Conservation (phyloP, 257 asterid genomes). For the Mentha longifolia region DNA sequence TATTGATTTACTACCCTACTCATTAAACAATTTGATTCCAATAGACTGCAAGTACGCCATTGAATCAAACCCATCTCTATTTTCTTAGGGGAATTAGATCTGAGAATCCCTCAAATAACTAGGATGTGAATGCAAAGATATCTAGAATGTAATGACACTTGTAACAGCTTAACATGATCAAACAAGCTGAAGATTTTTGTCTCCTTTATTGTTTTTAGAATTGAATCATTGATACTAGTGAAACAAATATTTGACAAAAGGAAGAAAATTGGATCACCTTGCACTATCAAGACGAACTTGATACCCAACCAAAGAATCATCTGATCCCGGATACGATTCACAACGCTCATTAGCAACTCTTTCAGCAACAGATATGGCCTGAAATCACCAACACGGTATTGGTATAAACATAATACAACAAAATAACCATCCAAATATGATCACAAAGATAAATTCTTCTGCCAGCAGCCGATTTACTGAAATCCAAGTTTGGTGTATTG, state of each 20-base stretch:
- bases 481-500: too few species aligned
- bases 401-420: too few species aligned
- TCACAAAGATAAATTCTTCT: too few species aligned
- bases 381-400: slow-evolving; percentile 28
- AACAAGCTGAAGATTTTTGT: slow-evolving; percentile 30
- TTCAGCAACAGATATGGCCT: slow-evolving; percentile 98
- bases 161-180: slow-evolving; percentile 12
- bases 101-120: neutral
- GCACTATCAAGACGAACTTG: slow-evolving; percentile 99
- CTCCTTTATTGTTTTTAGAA: too few species aligned
- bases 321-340: slow-evolving; percentile 92
- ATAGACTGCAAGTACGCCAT: neutral
- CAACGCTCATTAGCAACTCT: slow-evolving; percentile 97
- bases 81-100: neutral
- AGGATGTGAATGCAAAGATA: slow-evolving; percentile 16
- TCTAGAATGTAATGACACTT: slow-evolving; percentile 10
- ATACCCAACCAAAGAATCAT: slow-evolving; percentile 92
- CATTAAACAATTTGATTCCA: neutral
- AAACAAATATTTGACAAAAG: slow-evolving; percentile 29
- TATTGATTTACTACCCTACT: neutral
- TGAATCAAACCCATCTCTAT: neutral
- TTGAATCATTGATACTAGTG: slow-evolving; percentile 10
- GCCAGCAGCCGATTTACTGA: too few species aligned
- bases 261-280: slow-evolving; percentile 55
- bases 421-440: too few species aligned